Conservation (phyloP, 2,329 filamentous ascomycete genomes). For the Trichoderma sp. region DNA sequence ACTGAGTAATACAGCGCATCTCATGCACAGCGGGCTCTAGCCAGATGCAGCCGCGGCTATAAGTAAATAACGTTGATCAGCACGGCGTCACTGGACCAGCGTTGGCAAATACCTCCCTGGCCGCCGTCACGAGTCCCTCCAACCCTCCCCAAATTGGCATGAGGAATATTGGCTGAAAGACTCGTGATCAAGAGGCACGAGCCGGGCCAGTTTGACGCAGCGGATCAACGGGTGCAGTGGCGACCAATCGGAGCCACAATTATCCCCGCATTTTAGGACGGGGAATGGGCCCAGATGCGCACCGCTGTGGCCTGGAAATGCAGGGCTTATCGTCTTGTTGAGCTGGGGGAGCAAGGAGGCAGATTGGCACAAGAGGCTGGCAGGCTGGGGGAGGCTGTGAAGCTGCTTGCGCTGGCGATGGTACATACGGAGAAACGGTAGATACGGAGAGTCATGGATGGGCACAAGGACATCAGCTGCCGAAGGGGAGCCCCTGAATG, state of each 20-base stretch:
- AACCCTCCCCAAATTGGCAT: slow-evolving; percentile 7
- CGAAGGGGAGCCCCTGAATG: background rate
- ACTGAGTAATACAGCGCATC: slow-evolving; percentile 4
- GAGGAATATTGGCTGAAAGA: background rate
- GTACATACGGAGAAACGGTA: background rate
- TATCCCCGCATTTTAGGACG: slow-evolving; percentile 20
- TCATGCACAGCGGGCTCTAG: background rate
- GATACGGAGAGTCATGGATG: background rate
- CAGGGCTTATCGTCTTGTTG: slow-evolving; percentile 18
- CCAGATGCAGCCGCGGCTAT: slow-evolving; percentile 10
- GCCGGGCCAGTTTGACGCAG: slow-evolving; percentile 15
- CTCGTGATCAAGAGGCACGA: slow-evolving; percentile 21
- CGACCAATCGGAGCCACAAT: slow-evolving; percentile 16
- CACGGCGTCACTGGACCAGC: slow-evolving; percentile 14
- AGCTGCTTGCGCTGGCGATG: background rate
- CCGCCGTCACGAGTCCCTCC: slow-evolving; percentile 11
- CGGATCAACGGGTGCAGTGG: slow-evolving; percentile 15
- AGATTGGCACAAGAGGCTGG: background rate
- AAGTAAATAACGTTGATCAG: slow-evolving; percentile 18
- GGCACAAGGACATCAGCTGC: background rate
- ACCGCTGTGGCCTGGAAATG: slow-evolving; percentile 11
- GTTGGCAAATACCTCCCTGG: slow-evolving; percentile 3
- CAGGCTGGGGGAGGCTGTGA: background rate
- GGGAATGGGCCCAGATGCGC: slow-evolving; percentile 7
- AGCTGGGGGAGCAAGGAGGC: slow-evolving; percentile 13